These are phyloP conservation scores for Penicillium sp. DNA, from an alignment of 2,329 filamentous ascomycete species.

Conservation along the genomic window DNA sequence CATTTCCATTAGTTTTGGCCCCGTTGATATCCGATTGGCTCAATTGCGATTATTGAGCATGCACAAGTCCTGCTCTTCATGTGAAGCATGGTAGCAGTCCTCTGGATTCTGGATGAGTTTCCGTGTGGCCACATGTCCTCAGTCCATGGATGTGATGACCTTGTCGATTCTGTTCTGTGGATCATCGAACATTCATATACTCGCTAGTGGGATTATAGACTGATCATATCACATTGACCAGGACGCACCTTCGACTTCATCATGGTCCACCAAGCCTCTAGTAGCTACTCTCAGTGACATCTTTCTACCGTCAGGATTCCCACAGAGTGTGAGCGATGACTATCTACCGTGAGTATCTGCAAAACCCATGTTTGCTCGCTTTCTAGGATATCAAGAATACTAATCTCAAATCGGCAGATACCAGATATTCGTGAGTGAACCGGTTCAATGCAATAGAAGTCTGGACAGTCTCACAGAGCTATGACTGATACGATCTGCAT, in stretches of 20 bases:
- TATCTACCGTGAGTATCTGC: constrained; percentile 65
- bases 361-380: not conserved
- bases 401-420: constrained; percentile 51
- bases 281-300: constrained; percentile 60
- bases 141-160: not conserved
- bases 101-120: not conserved
- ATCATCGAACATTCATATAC: not conserved
- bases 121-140: not conserved
- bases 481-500: not conserved
- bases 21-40: not conserved
- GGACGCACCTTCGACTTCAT: not conserved
- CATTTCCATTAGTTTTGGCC: not conserved
- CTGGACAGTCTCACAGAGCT: not conserved
- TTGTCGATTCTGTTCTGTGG: not conserved
- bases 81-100: not conserved
- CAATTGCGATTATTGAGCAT: not conserved
- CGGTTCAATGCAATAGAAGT: not conserved
- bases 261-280: constrained; percentile 29
- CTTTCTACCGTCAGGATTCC: constrained; percentile 86
- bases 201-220: not conserved
- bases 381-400: not conserved
- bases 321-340: constrained; percentile 79
- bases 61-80: not conserved
- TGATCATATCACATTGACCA: not conserved
- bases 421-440: constrained; percentile 62